Evolutionary conservation across 2,329 filamentous ascomycete species (phyloP), one percentile per base, ranked within the genome.

Genomic region (Aspergillus bombycis): DNA sequence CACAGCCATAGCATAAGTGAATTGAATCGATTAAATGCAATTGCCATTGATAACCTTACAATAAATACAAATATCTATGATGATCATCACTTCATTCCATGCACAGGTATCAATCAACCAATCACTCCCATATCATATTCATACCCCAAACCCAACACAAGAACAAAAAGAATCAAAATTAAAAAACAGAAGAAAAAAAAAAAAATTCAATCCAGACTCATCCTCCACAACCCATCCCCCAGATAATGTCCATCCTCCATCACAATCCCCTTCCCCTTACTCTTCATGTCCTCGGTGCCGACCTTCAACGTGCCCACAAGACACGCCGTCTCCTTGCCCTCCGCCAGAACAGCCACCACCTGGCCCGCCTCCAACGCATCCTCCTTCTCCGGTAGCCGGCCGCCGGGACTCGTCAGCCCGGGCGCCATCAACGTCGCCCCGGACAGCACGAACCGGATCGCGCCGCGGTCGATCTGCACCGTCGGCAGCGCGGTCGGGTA

Each of bases 341-440:
- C 95, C 0, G 95, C 93, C 82, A 89, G 89, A 21, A 99, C 86
- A 6, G 94, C 92, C 9, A 97, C 95, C 1, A 95, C 90, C 75
- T 92, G 88, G 0, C 94, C 95, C 74, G 90, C 89, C 68, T 87
- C 85, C 68, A 97, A 77, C 77, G 95, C 93, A 59, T 80, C 67
- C 62, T 83, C 80, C 1, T 77, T 73, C 66, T 86, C 81, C 0
- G 95, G 95, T 72, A 99, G 79, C 55, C 91, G 79, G 0, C 95
- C 95, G 0, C 95, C 95, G 0, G 88, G 80, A 23, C 89, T 93
- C 32, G 95, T 99, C 71, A 99, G 79, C 0, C 95, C 95, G 0
- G 95, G 95, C 1, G 93, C 94, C 95, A 99, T 99, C 67, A 99
- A 89, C 16, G 94, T 93, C 0, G 95, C 95, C 52, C 95, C 95